Evolutionary conservation across 169 alveolate species (phyloP), one percentile per base, ranked within the genome.

Genomic region (Plasmodium gallinaceum): DNA sequence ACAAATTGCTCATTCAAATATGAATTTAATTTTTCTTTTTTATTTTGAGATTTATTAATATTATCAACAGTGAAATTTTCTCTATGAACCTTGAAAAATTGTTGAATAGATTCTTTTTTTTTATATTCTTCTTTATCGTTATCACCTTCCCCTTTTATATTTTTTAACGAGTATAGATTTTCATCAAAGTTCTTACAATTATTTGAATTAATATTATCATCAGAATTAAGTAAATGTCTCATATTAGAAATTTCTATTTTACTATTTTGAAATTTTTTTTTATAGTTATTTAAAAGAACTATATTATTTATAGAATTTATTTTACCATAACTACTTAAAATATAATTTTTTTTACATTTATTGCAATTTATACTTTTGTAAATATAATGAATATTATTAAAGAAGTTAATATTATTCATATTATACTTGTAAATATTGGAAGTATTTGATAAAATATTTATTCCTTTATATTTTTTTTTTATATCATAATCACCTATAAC

Each of bases 401-500:
- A 16, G 18, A 51, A 52, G 45, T 83, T 83, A 14, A 83, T 58
- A 12, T 83, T 83, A 42, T 83, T 83, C 86, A 83, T 52, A 58
- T 83, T 62, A 39, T 83, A 83, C 7, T 83, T 83, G 46, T 83
- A 83, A 24, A 83, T 48, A 83, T 83, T 83, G 7, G 91, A 39
- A 69, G 39, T 16, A 62, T 39, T 83, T 16, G 91, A 69, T 26
- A 83, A 37, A 32, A 69, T 58, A 62, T 42, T 16, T 22, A 16
- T 18, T 7, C 4, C 48, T 20, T 46, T 32, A 62, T 58, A 68
- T 46, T 70, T 83, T 39, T 62, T 70, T 46, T 83, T 83, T 26
- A 83, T 24, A 46, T 83, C 91, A 57, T 83, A 69, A 62, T 83
- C 91, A 12, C 91, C 91, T 32, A 83, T 83, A 39, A 83, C 91